Percentiles rank a stretch among this genome's conserved stretches.
Evolutionary conservation across 169 alveolate genomes (phyloP).

Genomic region (Cryptosporidium bovis): DNA sequence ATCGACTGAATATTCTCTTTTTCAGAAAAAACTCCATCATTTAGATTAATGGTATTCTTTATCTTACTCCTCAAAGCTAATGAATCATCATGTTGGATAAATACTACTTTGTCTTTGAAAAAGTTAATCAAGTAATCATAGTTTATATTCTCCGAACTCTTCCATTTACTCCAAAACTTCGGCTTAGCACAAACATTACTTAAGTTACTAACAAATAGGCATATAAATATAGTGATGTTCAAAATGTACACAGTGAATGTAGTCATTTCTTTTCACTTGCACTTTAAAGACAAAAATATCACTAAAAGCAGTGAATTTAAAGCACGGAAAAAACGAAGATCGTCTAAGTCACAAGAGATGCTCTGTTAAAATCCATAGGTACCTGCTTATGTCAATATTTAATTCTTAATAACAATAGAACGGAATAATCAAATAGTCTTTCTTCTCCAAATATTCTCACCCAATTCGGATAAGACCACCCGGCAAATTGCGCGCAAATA

Average conservation of each 20-base stretch:
- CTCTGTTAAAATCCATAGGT: too few species aligned
- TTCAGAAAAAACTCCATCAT: not conserved
- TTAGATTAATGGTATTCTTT: not conserved
- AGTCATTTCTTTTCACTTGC: too few species aligned
- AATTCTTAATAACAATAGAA: not conserved
- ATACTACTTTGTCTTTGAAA: conserved; percentile 2
- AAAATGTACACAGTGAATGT: too few species aligned
- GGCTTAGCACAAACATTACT: not conserved
- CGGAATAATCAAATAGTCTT: not conserved
- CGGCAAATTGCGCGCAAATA: conserved; percentile 11
- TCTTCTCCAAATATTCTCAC: not conserved
- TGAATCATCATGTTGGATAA: conserved; percentile 10
- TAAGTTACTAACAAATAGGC: not conserved
- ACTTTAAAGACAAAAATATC: too few species aligned
- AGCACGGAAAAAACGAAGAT: too few species aligned
- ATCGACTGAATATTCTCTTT: conserved; percentile 7
- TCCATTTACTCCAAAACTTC: conserved; percentile 22
- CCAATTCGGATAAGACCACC: not conserved
- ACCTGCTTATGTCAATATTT: too few species aligned
- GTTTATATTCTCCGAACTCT: not conserved
- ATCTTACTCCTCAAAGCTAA: conserved; percentile 10
- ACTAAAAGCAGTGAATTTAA: too few species aligned
- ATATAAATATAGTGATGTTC: not conserved
- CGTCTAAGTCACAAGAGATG: not conserved
- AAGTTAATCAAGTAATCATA: conserved; percentile 8